phyloP scores from a whole-genome alignment of 2,329 filamentous ascomycete genomes.

The Aspergillus sp. region DNA sequence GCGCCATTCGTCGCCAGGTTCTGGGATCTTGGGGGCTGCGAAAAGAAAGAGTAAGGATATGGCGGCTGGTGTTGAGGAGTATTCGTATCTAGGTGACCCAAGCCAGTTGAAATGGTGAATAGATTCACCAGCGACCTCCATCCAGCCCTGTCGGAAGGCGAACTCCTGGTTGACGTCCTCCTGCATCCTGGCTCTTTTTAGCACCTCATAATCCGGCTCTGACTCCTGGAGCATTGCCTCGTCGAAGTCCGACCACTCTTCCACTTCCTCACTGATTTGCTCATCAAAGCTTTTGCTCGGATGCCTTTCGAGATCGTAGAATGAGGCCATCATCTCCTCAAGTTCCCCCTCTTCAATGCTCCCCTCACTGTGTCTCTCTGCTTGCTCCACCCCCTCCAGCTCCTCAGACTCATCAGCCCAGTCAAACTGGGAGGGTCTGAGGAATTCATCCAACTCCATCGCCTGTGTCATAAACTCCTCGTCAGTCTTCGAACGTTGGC shows the following conservation, averaged over 20 bases:
- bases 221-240: too few relatives aligned
- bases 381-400: neutral
- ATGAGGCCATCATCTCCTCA: neutral
- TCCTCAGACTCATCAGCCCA: constrained; percentile 3
- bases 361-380: neutral
- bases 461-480: neutral
- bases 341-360: neutral
- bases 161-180: neutral
- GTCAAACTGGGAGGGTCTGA: constrained; percentile 2
- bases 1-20: constrained; percentile 4
- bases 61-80: constrained; percentile 14
- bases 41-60: constrained; percentile 18
- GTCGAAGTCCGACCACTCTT: neutral
- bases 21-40: constrained; percentile 7
- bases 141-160: neutral
- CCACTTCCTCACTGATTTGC: neutral
- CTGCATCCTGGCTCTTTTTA: constrained; percentile 1
- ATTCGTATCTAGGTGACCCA: constrained; percentile 5
- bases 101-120: constrained; percentile 24
- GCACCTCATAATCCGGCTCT: neutral
- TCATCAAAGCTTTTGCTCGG: neutral
- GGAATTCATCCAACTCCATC: neutral
- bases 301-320: neutral
- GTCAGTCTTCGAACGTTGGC: neutral
- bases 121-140: neutral